Conservation (phyloP, 2,329 filamentous ascomycete genomes). For the Dactylonectria estremocensis region DNA sequence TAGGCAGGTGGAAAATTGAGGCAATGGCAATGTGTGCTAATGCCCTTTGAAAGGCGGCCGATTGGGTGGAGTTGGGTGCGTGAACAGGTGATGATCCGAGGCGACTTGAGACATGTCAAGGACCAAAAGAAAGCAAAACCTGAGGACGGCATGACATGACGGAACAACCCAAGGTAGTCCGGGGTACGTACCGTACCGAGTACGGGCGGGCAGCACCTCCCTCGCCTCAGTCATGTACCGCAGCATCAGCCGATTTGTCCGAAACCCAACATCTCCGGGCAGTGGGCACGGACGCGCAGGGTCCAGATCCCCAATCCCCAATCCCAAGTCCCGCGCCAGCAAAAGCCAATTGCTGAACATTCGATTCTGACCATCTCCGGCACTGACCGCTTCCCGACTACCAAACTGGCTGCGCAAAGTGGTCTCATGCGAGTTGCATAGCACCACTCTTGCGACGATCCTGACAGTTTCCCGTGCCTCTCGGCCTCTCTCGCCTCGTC, state of each 20-base stretch:
- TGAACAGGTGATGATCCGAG: no score
- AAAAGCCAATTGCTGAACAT: constrained; percentile 48
- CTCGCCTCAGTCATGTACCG: constrained; percentile 15
- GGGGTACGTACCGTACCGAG: no score
- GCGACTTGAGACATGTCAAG: no score
- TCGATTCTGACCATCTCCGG: constrained; percentile 50
- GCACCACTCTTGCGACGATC: constrained; percentile 43
- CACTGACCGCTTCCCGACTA: constrained; percentile 42
- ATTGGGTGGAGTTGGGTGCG: no score
- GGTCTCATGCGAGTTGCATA: constrained; percentile 41
- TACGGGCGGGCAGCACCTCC: no score
- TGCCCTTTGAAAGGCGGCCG: no score
- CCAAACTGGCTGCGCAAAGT: constrained; percentile 37
- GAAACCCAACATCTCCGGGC: constrained; percentile 28
- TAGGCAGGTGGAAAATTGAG: no score
- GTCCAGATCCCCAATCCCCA: constrained; percentile 13
- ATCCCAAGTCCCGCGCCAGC: constrained; percentile 14
- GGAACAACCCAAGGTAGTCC: no score
- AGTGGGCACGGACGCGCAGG: constrained; percentile 10
- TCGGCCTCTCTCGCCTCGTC: constrained; percentile 21
- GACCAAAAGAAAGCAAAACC: no score
- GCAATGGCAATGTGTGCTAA: no score
- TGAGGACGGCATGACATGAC: no score
- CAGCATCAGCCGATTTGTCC: constrained; percentile 39
- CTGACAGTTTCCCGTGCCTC: constrained; percentile 30